A percentile compares a stretch with the other conserved stretches of the same genome.
These are phyloP conservation scores for Ustilago tritici DNA, from an alignment of 1,284 basidiomycete species.

Conservation along the genomic window DNA sequence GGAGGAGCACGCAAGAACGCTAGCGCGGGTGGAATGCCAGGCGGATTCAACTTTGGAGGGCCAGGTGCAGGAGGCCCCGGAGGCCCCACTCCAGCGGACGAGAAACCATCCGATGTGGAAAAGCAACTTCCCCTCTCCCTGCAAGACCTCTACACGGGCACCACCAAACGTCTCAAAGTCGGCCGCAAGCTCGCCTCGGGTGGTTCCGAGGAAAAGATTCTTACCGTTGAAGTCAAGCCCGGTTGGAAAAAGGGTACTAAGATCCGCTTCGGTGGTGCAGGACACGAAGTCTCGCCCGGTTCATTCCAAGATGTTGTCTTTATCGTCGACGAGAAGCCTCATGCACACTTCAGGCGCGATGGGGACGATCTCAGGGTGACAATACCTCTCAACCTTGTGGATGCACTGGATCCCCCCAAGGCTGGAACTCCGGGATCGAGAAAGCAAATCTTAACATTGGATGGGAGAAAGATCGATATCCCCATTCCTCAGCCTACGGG, in stretches of 20 bases:
- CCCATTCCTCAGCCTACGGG: constrained; percentile 56
- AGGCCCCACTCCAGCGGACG: constrained; percentile 3
- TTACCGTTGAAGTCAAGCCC: constrained; percentile 71
- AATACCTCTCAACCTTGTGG: constrained; percentile 56
- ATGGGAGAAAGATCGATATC: constrained; percentile 61
- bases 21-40: constrained; percentile 44
- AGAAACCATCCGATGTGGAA: constrained; percentile 76
- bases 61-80: constrained; percentile 3
- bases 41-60: constrained; percentile 31
- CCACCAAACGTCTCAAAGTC: constrained; percentile 90
- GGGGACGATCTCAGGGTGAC: constrained; percentile 64
- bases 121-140: constrained; percentile 87
- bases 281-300: constrained; percentile 65
- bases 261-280: constrained; percentile 65
- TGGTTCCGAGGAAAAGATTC: constrained; percentile 85
- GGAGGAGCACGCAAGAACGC: constrained; percentile 26
- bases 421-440: constrained; percentile 52
- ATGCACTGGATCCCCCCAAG: constrained; percentile 66
- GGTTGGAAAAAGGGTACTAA: constrained; percentile 70
- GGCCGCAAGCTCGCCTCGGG: constrained; percentile 81
- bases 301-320: constrained; percentile 67
- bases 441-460: constrained; percentile 56
- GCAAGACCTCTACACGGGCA: constrained; percentile 89
- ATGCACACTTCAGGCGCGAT: constrained; percentile 60
- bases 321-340: constrained; percentile 67